Percentiles rank a stretch among this genome's conserved stretches.
Conservation (phyloP, 2,329 filamentous ascomycete genomes). For the Penicillium decumbens region DNA sequence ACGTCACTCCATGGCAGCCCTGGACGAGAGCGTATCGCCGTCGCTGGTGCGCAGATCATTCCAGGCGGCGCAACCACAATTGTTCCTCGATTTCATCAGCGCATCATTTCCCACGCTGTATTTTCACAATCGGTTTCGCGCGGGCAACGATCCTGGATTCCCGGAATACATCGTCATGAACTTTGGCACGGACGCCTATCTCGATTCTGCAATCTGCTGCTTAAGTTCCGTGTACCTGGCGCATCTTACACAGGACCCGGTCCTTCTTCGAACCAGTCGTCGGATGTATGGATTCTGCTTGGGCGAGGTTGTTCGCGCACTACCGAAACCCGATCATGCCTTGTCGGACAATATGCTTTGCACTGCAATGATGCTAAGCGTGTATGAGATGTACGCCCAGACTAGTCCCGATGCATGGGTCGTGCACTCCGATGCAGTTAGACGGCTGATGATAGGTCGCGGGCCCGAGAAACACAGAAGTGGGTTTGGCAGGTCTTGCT, state of each 20-base stretch:
- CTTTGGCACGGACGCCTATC: constrained; percentile 22
- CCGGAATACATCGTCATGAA: constrained; percentile 22
- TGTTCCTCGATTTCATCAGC: constrained; percentile 26
- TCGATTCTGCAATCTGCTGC: constrained; percentile 26
- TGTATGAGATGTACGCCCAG: constrained; percentile 40
- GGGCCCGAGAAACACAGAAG: constrained; percentile 27
- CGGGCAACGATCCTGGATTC: constrained; percentile 20
- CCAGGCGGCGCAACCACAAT: constrained; percentile 19
- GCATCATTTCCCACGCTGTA: constrained; percentile 29
- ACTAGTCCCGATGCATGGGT: constrained; percentile 37
- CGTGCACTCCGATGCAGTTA: constrained; percentile 36
- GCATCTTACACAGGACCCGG: constrained; percentile 21
- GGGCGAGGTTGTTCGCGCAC: constrained; percentile 25
- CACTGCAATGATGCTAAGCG: constrained; percentile 37
- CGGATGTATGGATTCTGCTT: constrained; percentile 34
- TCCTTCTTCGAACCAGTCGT: constrained; percentile 22
- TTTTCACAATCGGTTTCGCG: constrained; percentile 27
- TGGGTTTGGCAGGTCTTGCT: constrained; percentile 35
- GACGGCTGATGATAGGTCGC: constrained; percentile 33
- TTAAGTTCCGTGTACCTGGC: constrained; percentile 27
- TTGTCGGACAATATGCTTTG: constrained; percentile 33
- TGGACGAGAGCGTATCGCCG: constrained; percentile 22
- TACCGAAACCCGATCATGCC: constrained; percentile 25
- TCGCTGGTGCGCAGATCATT: constrained; percentile 22
- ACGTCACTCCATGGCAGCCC: constrained; percentile 15